Conservation (phyloP, 768 basidiomycete species). For the Leccinum subgranulosum region DNA sequence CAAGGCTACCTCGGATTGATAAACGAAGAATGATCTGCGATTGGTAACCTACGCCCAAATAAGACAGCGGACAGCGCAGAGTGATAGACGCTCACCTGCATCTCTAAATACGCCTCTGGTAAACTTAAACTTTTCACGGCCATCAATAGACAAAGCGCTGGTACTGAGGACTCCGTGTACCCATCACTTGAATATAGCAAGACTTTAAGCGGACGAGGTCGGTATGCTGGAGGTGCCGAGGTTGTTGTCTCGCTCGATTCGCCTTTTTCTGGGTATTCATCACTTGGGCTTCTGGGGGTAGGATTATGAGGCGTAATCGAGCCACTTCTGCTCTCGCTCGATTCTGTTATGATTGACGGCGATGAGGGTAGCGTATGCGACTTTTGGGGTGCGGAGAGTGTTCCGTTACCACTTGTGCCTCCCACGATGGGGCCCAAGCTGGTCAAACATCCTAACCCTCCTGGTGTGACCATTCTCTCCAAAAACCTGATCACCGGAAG, state of each 20-base stretch:
- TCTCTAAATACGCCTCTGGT: slow-evolving; percentile 89
- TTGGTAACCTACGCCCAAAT: slow-evolving; percentile 46
- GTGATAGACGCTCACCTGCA: slow-evolving; percentile 48
- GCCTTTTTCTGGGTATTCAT: slow-evolving; percentile 19
- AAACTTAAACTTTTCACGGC: slow-evolving; percentile 59
- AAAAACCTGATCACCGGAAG: slow-evolving; percentile 66
- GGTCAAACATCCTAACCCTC: slow-evolving; percentile 19
- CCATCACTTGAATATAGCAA: slow-evolving; percentile 83
- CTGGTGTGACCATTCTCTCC: slow-evolving; percentile 59
- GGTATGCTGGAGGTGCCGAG: slow-evolving; percentile 27
- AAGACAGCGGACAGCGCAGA: not conserved
- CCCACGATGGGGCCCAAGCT: slow-evolving; percentile 1
- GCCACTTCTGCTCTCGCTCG: slow-evolving; percentile 15
- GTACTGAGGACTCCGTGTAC: slow-evolving; percentile 89
- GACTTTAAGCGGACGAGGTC: slow-evolving; percentile 65
- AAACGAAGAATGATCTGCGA: slow-evolving; percentile 87
- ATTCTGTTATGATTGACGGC: slow-evolving; percentile 18
- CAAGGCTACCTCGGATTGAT: slow-evolving; percentile 65
- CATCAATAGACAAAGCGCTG: slow-evolving; percentile 88
- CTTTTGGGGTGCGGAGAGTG: slow-evolving; percentile 8
- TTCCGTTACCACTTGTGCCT: slow-evolving; percentile 1
- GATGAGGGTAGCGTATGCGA: slow-evolving; percentile 12
- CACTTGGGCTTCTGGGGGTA: not conserved
- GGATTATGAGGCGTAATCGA: slow-evolving; percentile 15
- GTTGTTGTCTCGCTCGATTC: slow-evolving; percentile 10